phyloP scores from a whole-genome alignment of 2,329 filamentous ascomycete genomes.

The Cladosporium austrohemisphaericum region DNA sequence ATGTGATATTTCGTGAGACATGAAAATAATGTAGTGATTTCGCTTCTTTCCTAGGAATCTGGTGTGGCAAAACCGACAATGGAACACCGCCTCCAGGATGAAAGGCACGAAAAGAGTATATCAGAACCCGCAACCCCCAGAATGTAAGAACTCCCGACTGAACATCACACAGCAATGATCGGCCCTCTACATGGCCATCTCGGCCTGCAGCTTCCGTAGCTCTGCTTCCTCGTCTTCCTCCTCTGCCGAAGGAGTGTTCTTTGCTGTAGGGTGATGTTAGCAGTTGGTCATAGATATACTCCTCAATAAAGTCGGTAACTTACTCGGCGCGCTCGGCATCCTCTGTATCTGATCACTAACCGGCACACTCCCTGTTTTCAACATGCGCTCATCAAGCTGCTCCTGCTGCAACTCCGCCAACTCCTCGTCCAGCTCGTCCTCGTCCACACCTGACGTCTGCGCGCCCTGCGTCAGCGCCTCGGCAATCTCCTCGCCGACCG shows the following conservation, averaged over 20 bases:
- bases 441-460: conserved; percentile 71
- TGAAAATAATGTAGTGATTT: too few species aligned
- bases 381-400: conserved; percentile 87
- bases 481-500: conserved; percentile 88
- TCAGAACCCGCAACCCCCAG: background rate
- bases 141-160: background rate
- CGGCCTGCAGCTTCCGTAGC: conserved; percentile 84
- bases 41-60: too few species aligned
- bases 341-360: conserved; percentile 72
- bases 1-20: too few species aligned
- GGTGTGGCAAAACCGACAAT: too few species aligned
- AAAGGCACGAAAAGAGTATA: conserved; percentile 4
- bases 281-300: background rate
- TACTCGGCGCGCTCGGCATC: conserved; percentile 52
- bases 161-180: background rate
- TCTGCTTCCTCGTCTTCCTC: conserved; percentile 97
- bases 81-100: too few species aligned
- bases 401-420: conserved; percentile 86
- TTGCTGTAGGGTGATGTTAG: conserved; percentile 37
- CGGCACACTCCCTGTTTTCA: conserved; percentile 81
- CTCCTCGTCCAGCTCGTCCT: conserved; percentile 80
- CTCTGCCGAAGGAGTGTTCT: conserved; percentile 42
- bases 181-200: conserved; percentile 83
- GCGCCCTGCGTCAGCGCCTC: conserved; percentile 72
- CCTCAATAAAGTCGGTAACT: background rate